phyloP scores from a whole-genome alignment of 371 early-diverging fungal species.

The Mucor piriformis region DNA sequence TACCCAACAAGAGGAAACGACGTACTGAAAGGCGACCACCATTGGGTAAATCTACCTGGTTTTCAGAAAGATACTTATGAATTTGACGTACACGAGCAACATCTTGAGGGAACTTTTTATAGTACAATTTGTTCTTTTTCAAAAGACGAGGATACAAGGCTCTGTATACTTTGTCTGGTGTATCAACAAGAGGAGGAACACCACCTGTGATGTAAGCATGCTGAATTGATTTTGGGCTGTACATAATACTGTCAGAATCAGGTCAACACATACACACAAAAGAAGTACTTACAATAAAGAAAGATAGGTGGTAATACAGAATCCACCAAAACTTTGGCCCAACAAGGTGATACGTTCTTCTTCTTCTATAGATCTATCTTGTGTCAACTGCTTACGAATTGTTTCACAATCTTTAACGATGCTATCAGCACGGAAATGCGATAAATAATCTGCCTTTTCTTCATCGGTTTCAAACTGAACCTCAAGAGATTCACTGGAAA shows the following conservation, averaged over 20 bases:
- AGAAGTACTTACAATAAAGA: slow-evolving; percentile 61
- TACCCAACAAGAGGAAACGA: slow-evolving; percentile 74
- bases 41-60: slow-evolving; percentile 60
- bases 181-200: slow-evolving; percentile 68
- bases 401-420: slow-evolving; percentile 74
- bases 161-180: slow-evolving; percentile 67
- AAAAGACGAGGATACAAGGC: slow-evolving; percentile 65
- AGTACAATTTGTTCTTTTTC: slow-evolving; percentile 65
- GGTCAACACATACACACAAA: too few species aligned
- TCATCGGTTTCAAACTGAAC: slow-evolving; percentile 43
- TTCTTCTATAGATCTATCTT: slow-evolving; percentile 22
- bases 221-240: slow-evolving; percentile 66
- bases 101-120: slow-evolving; percentile 66
- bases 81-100: slow-evolving; percentile 65
- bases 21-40: slow-evolving; percentile 71
- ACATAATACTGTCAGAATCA: not conserved
- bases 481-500: slow-evolving; percentile 59
- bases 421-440: slow-evolving; percentile 73
- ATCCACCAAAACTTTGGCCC: slow-evolving; percentile 79
- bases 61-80: slow-evolving; percentile 51
- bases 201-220: slow-evolving; percentile 75
- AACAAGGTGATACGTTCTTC: slow-evolving; percentile 50
- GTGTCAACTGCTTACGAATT: slow-evolving; percentile 62
- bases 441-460: slow-evolving; percentile 64
- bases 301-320: slow-evolving; percentile 74